Base-by-base conservation (phyloP, 2,329 filamentous ascomycete genomes). In the Pochonia chlamydosporia region DNA sequence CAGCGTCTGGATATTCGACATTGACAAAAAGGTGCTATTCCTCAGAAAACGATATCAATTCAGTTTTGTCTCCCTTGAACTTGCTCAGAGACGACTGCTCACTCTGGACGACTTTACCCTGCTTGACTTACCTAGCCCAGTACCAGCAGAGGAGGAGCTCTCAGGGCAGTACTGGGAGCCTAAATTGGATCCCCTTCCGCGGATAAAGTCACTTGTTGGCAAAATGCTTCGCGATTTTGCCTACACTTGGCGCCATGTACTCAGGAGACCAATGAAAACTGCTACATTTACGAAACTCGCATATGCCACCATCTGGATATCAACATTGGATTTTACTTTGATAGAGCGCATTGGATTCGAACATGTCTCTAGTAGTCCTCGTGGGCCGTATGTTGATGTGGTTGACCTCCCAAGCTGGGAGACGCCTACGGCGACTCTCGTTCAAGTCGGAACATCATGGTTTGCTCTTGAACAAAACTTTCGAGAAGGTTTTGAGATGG, bases 1-100 rank as follows among this genome's bases (percentile, higher is more conserved):
- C 30, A 57, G 53, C 40, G 50, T 56, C 28, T 56, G 54, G 53
- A 49, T 46, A 39, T 54, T 53, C 39, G 50, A 58, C 26, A 40
- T 57, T 14, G 39, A 43, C 20, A 50, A 50, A 24, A 50, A 58
- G 18, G 6, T 49, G 2, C 26, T 53, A 37, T 40, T 49, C 16
- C 53, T 56, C 25, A 42, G 26, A 40, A 54, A 56, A 30, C 43
- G 48, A 5, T 26, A 55, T 42, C 40, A 21, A 37, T 18, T 20
- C 33, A 47, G 31, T 26, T 46, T 42, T 3, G n/a, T 3, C 21
- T 42, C 46, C 40, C 46, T 48, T 33, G 3, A 30, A 30, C 40
- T 43, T 3, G 49, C 47, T 20, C 25, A 50, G 1, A 31, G 54
- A 25, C 23, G 53, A 25, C 37, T 30, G 20, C 53, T 58, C 33